These are phyloP conservation scores for Strigomonas galati DNA, from an alignment of 208 protist species.

Conservation along the genomic window DNA sequence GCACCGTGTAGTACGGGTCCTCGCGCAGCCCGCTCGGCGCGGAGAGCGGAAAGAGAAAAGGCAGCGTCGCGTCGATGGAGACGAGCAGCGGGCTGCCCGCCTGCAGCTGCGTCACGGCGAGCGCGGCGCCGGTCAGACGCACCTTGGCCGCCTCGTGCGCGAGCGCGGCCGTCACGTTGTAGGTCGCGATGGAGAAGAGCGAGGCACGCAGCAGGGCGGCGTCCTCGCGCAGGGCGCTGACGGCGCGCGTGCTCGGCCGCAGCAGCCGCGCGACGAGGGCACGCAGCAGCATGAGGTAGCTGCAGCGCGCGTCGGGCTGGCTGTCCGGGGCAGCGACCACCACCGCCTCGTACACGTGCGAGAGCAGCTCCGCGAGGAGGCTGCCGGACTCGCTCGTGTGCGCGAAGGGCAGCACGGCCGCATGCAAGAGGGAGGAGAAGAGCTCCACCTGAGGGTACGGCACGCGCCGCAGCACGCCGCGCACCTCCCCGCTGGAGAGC, in stretches of 20 bases:
- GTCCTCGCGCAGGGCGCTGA: not conserved
- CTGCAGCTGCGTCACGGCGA: slow-evolving; percentile 24
- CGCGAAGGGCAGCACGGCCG: slow-evolving; percentile 19
- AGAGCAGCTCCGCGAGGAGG: slow-evolving; percentile 28
- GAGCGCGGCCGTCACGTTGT: slow-evolving; percentile 30
- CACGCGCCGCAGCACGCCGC: slow-evolving; percentile 6
- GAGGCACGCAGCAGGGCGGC: not conserved
- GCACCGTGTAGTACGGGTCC: not conserved
- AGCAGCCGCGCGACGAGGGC: not conserved
- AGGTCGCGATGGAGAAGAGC: slow-evolving; percentile 16
- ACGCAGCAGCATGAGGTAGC: slow-evolving; percentile 1
- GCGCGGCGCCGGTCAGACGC: slow-evolving; percentile 30
- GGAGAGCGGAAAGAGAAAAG: slow-evolving; percentile 23
- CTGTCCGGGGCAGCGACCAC: slow-evolving; percentile 1
- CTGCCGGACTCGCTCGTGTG: slow-evolving; percentile 18
- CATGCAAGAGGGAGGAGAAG: slow-evolving; percentile 30
- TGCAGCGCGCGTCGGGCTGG: not conserved
- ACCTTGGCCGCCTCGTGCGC: slow-evolving; percentile 25
- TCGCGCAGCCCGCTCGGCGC: not conserved
- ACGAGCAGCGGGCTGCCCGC: slow-evolving; percentile 14
- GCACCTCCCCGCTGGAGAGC: slow-evolving; percentile 17
- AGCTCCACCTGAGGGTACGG: slow-evolving; percentile 21
- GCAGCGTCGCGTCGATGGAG: slow-evolving; percentile 25
- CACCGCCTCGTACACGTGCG: slow-evolving; percentile 23
- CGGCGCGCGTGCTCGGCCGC: not conserved